Evolutionary conservation across 176 grass and related monocot species (phyloP).

Genomic region (Ensete glaucum): DNA sequence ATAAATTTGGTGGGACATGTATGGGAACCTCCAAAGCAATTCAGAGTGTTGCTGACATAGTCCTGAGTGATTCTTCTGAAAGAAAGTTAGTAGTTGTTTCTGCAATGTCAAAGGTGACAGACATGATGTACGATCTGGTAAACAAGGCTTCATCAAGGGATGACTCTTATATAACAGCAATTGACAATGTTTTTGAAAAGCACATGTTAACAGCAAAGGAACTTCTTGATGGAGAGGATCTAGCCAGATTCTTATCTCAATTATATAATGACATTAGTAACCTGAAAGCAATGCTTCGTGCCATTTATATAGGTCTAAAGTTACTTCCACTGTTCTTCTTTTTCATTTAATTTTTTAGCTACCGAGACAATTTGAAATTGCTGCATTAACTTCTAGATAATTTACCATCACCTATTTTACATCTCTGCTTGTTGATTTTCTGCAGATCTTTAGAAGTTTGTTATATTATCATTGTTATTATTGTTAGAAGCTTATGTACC

Average conservation of each 20-base stretch:
- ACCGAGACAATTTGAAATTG: neutral
- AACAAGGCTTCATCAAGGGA: slow-evolving; percentile 83
- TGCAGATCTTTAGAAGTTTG: too few species aligned
- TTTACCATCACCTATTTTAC: neutral
- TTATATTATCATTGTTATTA: too few species aligned
- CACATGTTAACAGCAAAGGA: slow-evolving; percentile 78
- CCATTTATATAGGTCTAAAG: slow-evolving; percentile 81
- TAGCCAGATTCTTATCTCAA: slow-evolving; percentile 75
- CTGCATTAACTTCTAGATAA: neutral
- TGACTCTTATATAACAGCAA: slow-evolving; percentile 55
- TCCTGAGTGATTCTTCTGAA: slow-evolving; percentile 70
- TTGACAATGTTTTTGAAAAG: slow-evolving; percentile 79
- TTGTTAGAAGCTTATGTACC: too few species aligned
- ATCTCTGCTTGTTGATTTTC: too few species aligned
- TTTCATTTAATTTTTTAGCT: slow-evolving; percentile 2
- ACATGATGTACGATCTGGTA: slow-evolving; percentile 94
- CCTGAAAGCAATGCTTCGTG: slow-evolving; percentile 85
- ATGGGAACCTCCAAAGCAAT: slow-evolving; percentile 88
- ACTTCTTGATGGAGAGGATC: slow-evolving; percentile 85
- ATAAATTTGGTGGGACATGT: slow-evolving; percentile 98
- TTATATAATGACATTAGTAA: slow-evolving; percentile 72
- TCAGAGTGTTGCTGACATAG: slow-evolving; percentile 87
- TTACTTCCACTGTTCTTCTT: neutral
- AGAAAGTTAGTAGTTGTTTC: slow-evolving; percentile 88
- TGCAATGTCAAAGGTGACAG: slow-evolving; percentile 96